Percentiles rank a stretch among this genome's conserved stretches.
These are phyloP conservation scores for Hypsizygus marmoreus DNA, from an alignment of 768 basidiomycete genomes.

Conservation along the genomic window DNA sequence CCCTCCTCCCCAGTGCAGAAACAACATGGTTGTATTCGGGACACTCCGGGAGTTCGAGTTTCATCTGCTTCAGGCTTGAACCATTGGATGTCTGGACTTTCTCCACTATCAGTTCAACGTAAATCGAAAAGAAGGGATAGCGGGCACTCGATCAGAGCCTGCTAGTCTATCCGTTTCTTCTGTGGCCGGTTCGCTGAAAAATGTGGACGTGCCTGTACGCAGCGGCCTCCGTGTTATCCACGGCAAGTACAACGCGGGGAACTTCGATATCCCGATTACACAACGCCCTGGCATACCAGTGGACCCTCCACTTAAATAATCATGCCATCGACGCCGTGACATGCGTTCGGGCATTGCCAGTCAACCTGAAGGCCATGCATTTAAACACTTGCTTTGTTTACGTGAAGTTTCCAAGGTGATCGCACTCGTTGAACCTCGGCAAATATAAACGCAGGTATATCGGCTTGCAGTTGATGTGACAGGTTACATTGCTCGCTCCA, in stretches of 20 bases:
- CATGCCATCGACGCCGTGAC: too few relatives aligned
- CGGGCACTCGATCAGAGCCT: conserved; percentile 17
- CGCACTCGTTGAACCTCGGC: conserved; percentile 10
- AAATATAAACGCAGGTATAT: conserved; percentile 7
- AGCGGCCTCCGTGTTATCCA: too few relatives aligned
- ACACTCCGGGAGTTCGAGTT: too few relatives aligned
- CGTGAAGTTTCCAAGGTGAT: conserved; percentile 14
- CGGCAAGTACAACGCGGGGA: too few relatives aligned
- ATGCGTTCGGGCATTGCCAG: neutral
- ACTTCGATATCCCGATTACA: too few relatives aligned
- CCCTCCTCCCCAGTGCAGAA: conserved; percentile 4
- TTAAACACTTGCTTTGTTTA: neutral
- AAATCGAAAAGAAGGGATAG: conserved; percentile 13
- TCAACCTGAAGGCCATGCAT: neutral
- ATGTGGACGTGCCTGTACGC: too few relatives aligned
- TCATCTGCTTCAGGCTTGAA: neutral
- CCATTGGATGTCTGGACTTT: neutral
- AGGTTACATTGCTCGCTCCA: too few relatives aligned
- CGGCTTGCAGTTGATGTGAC: conserved; percentile 6
- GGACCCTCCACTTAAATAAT: too few relatives aligned
- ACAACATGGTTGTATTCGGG: too few relatives aligned
- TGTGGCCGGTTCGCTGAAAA: too few relatives aligned
- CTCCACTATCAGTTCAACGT: conserved; percentile 10
- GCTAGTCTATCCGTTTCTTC: conserved; percentile 20
- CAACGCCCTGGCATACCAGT: too few relatives aligned